Evolutionary conservation across 345 rosid genomes (phyloP), one percentile per base, ranked within the genome.

Genomic region (Orychophragmus violaceus): DNA sequence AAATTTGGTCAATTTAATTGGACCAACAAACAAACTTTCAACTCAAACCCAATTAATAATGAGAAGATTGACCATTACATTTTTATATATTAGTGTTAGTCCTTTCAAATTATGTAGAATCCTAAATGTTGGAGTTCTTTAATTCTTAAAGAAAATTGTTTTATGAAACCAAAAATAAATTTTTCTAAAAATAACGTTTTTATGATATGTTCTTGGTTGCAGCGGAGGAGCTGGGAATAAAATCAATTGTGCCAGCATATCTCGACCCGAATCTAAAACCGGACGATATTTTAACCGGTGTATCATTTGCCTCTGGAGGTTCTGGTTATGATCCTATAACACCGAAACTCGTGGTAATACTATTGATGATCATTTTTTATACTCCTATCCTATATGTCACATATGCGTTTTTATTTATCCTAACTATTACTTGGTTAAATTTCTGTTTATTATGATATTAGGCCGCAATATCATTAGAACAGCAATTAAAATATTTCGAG

Each of bases 251-350:
- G 17, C 93, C 96, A 3, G 84, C 96, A 49, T 88, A 91, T 65
- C 49, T 83, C 13, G 88, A 82, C 37, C 85, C 83, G 27, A 61
- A 67, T 2, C 24, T 91, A 37, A 66, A 41, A 56, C 64, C 83
- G 3, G 16, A 67, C 29, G 89, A 91, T 77, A 78, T 88, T 14
- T 35, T 80, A 62, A 86, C 96, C 0, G 97, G 97, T 14, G 97
- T 86, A 3, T 66, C 79, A 67, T 91, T 91, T 65, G 97, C 96
- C 44, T 82, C 96, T 0, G 89, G 96, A 17, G 97, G 83, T 54
- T n/a, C 76, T 2, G 97, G 97, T 22, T 91, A 70, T 35, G 95
- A 88, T 76, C 88, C 95, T 2, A 19, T 83, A 37, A 91, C 96
- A 25, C 55, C 95, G 0, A 66, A 32, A 58, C 18, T 82, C 28